Evolutionary conservation across 345 rosid genomes (phyloP).

Genomic region (Geranium rotundifolium): DNA sequence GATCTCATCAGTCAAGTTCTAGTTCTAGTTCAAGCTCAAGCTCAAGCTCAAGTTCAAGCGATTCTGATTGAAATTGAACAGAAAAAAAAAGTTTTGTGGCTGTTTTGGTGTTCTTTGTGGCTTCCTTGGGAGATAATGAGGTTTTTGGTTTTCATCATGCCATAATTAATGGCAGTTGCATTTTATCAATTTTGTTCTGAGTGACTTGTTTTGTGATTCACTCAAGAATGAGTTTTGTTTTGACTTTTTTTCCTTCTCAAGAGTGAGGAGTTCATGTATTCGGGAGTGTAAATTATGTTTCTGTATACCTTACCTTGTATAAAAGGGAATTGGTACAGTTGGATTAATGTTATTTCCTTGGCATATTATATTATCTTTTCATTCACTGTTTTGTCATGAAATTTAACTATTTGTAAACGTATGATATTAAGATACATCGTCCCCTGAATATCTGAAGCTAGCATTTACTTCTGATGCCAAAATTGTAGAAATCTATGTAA

Average conservation of each 20-base stretch:
- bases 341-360: neutral
- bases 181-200: neutral
- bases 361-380: neutral
- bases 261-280: conserved; percentile 19
- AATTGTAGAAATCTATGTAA: too few relatives aligned
- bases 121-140: conserved; percentile 5
- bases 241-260: conserved; percentile 23
- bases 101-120: conserved; percentile 1
- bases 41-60: conserved; percentile 15
- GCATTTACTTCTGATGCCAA: too few relatives aligned
- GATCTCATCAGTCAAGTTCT: conserved; percentile 9
- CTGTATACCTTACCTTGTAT: too few relatives aligned
- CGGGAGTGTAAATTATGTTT: neutral
- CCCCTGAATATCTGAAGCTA: too few relatives aligned
- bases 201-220: conserved; percentile 15
- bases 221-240: conserved; percentile 43
- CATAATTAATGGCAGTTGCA: conserved; percentile 6
- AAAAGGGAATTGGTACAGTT: too few relatives aligned
- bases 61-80: conserved; percentile 14
- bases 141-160: conserved; percentile 8
- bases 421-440: too few relatives aligned
- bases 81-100: conserved; percentile 1
- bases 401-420: too few relatives aligned
- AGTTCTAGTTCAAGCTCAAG: conserved; percentile 12
- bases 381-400: neutral